Base-by-base conservation (phyloP, 306 rosid species). In the Medicago lupulina region DNA sequence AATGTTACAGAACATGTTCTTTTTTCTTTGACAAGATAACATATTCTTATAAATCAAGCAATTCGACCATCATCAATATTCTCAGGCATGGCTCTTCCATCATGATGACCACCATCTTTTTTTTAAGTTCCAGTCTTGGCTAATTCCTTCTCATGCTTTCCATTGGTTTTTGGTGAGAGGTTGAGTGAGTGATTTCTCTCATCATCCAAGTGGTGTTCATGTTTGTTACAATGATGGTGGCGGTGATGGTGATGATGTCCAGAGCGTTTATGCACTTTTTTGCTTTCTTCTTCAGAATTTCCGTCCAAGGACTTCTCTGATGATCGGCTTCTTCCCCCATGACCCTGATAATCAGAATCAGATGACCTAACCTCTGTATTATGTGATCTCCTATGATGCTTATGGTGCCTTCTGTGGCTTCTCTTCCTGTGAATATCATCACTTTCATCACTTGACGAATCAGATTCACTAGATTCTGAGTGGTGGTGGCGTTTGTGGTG, bases 291-390 rank as follows among this genome's bases (percentile, higher is more conserved):
- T 40, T 87, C 88, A 34, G 59, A 78, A 70, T 72, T 76, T 70
- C 82, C 93, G 67, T 90, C 95, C 15, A 88, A 86, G 3, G 87
- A 85, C 80, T 79, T 88, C 40, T 79, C 87, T 8, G 74, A 11
- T 28, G 90, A 86, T 79, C 72, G 83, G 83, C 87, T 83, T 81
- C 86, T 80, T 57, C 46, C 76, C 43, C 69, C 59, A 34, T 4
- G 63, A 34, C 68, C 69, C 16, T 64, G 53, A 21, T 65, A 28
- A 76, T 87, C 87, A 21, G 92, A 76, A 67, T 89, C 93, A 34
- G 90, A 85, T 53, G 84, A 65, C 76, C 79, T 79, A 3, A 69
- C 79, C 28, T 89, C 95, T 13, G 72, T 60, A 67, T 83, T 80
- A 25, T 34, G 82, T 54, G 92, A 83, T 51, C 76, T 83, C 55